These are phyloP conservation scores for Plicaturopsis crispa DNA, from an alignment of 768 basidiomycete genomes.

Conservation along the genomic window DNA sequence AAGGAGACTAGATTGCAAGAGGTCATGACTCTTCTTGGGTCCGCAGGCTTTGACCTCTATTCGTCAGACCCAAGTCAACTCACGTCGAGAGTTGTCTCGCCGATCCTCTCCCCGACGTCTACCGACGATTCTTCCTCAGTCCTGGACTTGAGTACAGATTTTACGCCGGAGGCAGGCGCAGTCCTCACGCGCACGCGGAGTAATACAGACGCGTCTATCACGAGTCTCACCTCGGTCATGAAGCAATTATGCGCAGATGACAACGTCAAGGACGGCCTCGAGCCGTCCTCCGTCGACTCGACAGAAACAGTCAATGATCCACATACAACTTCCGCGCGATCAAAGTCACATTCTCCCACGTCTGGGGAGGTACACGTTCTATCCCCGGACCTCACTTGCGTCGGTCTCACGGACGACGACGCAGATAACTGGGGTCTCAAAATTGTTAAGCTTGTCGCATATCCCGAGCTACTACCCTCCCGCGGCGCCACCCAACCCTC, in stretches of 20 bases:
- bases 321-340: conserved; percentile 15
- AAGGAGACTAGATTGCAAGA: conserved; percentile 59
- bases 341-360: conserved; percentile 46
- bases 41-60: conserved; percentile 62
- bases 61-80: conserved; percentile 34
- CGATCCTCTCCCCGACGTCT: conserved; percentile 23
- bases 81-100: conserved; percentile 20
- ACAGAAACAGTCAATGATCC: conserved; percentile 5
- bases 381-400: conserved; percentile 66
- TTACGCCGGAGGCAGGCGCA: conserved; percentile 27
- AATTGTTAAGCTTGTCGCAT: conserved; percentile 71
- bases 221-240: not conserved
- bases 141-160: conserved; percentile 20
- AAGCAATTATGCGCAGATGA: too few relatives aligned
- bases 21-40: conserved; percentile 49
- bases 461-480: conserved; percentile 59
- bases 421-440: conserved; percentile 71
- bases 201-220: conserved; percentile 22
- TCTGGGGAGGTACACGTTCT: conserved; percentile 55
- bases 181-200: conserved; percentile 43
- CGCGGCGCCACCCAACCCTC: conserved; percentile 4
- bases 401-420: conserved; percentile 63
- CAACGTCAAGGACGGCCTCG: too few relatives aligned
- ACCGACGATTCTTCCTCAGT: conserved; percentile 19
- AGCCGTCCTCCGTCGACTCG: not conserved